These are phyloP conservation scores for Cryphonectria radicalis DNA, from an alignment of 2,329 filamentous ascomycete species.

Conservation along the genomic window DNA sequence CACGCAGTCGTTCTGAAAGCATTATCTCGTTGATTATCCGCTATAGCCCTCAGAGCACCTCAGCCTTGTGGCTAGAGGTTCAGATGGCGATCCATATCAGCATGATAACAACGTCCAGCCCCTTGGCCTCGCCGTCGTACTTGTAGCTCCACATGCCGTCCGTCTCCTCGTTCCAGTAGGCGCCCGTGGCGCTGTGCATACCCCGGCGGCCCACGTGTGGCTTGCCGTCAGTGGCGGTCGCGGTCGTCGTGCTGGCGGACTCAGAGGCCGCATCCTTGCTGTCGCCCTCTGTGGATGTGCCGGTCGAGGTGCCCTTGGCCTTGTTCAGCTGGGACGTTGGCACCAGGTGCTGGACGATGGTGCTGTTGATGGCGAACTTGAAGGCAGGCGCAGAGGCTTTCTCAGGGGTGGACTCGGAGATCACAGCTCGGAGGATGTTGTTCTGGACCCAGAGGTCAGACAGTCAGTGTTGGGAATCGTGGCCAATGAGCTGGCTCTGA, in stretches of 20 bases:
- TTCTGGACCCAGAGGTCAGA: conserved; percentile 54
- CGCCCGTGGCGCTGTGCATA: conserved; percentile 85
- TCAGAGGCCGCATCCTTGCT: conserved; percentile 56
- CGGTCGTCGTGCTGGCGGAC: conserved; percentile 35
- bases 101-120: conserved; percentile 71
- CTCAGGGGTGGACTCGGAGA: conserved; percentile 71
- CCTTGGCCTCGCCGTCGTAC: conserved; percentile 72
- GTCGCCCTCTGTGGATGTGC: conserved; percentile 55
- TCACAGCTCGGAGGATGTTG: conserved; percentile 75
- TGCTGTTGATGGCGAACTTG: conserved; percentile 98
- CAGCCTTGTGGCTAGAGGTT: conserved; percentile 14
- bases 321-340: conserved; percentile 68
- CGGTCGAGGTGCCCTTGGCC: conserved; percentile 55
- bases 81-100: conserved; percentile 79
- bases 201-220: conserved; percentile 82
- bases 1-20: background rate
- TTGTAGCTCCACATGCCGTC: conserved; percentile 91
- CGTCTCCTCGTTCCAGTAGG: conserved; percentile 89
- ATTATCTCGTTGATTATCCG: background rate
- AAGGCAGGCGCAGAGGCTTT: conserved; percentile 65
- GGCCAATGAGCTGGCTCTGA: background rate
- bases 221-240: conserved; percentile 65
- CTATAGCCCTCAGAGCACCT: background rate
- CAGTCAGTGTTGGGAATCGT: conserved; percentile 21
- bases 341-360: conserved; percentile 92